phyloP scores from a whole-genome alignment of 1,139 yeast genomes.

The Suhomyces panamericanus region DNA sequence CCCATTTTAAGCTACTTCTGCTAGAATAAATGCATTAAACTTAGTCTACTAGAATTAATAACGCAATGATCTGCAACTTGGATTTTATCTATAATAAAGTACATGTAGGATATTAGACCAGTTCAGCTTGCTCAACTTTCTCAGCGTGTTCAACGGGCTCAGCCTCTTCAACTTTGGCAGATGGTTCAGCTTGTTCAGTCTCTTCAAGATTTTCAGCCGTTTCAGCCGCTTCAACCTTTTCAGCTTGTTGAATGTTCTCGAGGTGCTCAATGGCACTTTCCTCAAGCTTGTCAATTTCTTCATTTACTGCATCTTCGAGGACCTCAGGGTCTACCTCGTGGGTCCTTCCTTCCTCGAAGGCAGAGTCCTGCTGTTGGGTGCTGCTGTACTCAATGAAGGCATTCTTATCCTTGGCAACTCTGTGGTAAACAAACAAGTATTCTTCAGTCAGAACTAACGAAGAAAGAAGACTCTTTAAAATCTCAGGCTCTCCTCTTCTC shows the following conservation, averaged over 20 bases:
- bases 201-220: no score
- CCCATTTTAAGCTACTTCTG: neutral
- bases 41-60: no score
- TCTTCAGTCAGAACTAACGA: conserved; percentile 28
- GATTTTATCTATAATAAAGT: no score
- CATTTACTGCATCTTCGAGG: conserved; percentile 13
- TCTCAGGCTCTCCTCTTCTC: conserved; percentile 17
- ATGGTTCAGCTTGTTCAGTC: no score
- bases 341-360: conserved; percentile 4
- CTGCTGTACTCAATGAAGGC: conserved; percentile 2
- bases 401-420: conserved; percentile 19
- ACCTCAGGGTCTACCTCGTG: conserved; percentile 13
- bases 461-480: conserved; percentile 20
- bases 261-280: neutral
- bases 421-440: conserved; percentile 32
- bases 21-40: neutral
- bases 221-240: no score
- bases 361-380: neutral
- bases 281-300: conserved; percentile 15
- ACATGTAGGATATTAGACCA: no score
- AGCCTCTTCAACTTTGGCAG: no score
- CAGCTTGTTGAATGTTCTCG: no score
- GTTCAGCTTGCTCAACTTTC: no score
- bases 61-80: no score
- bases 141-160: no score